A percentile compares a stretch with the other conserved stretches of the same genome.
phyloP scores from a whole-genome alignment of 31 red algal genomes.

The Odonthalia washingtoniensis region DNA sequence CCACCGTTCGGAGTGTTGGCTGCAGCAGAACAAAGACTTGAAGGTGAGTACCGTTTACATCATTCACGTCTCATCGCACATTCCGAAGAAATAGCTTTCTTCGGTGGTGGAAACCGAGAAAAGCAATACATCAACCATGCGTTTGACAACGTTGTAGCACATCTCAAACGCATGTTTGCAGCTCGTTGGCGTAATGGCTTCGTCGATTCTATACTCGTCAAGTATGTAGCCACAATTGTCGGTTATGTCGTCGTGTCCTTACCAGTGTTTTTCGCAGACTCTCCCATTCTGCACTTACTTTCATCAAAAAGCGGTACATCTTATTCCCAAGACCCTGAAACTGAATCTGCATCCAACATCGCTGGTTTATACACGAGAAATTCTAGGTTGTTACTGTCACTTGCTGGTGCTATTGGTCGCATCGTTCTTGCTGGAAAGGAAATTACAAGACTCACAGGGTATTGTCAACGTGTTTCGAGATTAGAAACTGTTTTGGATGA shows the following conservation, averaged over 20 bases:
- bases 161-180: constrained; percentile 81
- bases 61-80: constrained; percentile 96
- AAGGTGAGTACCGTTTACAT: constrained; percentile 96
- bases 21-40: constrained; percentile 90
- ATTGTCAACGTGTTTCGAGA: constrained; percentile 77
- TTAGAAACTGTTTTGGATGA: constrained; percentile 90
- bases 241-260: constrained; percentile 95
- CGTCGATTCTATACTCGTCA: constrained; percentile 92
- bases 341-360: constrained; percentile 77
- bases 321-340: constrained; percentile 34
- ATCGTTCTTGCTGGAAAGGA: constrained; percentile 94
- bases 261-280: constrained; percentile 92
- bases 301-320: not conserved
- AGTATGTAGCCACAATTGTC: constrained; percentile 98
- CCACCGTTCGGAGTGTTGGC: constrained; percentile 94
- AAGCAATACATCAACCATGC: constrained; percentile 96
- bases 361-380: constrained; percentile 96
- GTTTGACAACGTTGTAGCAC: constrained; percentile 82
- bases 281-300: constrained; percentile 41
- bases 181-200: constrained; percentile 92
- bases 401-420: constrained; percentile 93
- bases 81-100: constrained; percentile 99
- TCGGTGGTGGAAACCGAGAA: constrained; percentile 83
- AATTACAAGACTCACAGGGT: constrained; percentile 90
- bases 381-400: constrained; percentile 82